Evolutionary conservation across 768 basidiomycete genomes (phyloP), one percentile per base, ranked within the genome.

Genomic region (Rhizopogon rudus): DNA sequence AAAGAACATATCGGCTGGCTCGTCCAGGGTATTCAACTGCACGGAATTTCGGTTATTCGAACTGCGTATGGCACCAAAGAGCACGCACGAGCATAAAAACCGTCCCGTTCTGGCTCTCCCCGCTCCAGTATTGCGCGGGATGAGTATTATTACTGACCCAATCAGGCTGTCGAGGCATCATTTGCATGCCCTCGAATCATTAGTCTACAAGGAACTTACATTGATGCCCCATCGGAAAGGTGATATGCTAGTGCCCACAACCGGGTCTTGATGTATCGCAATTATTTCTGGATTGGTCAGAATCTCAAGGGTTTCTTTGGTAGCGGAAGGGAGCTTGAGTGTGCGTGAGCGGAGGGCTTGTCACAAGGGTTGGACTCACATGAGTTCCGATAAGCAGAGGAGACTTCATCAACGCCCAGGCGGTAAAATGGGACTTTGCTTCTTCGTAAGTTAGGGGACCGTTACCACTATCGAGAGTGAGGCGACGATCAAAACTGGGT

Each of bases 121-220:
- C 86, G 57, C 83, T 85, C 86, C 86, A 87, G 63, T 81, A 87
- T 57, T 84, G 80, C n/a, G 86, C 83, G 1, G 86, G 86, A 61
- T 81, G 77, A 0, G 77, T 77, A 33, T 60, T 66, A 53, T 73
- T 71, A 54, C 68, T 72, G 40, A 68, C 69, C 61, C 66, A 75
- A 59, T 73, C 63, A n/a, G 73, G 66, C 72, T 75, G 25, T 33
- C 6, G 3, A 51, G 41, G 49, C n/a, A 39, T 29, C n/a, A 31
- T 40, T 5, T 29, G 37, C 16, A 40, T 16, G 5, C 12, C 3
- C 12, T 25, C 40, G 6, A 45, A 52, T 29, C 7, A 22, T 60
- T 10, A 44, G 16, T 6, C 33, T 17, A 12, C 22, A 9, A 33
- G 25, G 58, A 8, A 65, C 82, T 52, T 57, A 87, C 85, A 60